Conservation (phyloP, 2,329 filamentous ascomycete species). For the Clarireedia monteithiana region DNA sequence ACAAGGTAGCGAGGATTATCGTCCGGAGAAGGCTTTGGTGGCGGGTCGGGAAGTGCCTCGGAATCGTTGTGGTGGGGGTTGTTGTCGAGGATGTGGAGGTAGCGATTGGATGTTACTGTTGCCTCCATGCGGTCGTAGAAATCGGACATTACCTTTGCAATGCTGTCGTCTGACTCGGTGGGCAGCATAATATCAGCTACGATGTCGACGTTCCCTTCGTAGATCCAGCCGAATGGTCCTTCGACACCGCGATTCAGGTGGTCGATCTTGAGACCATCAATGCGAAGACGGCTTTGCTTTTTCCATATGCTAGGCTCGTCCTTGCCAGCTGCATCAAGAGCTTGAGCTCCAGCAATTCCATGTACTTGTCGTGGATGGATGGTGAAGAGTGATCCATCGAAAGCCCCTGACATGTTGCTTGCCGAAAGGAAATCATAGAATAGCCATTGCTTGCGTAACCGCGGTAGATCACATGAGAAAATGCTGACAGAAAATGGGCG, state of each 20-base stretch:
- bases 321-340: constrained; percentile 43
- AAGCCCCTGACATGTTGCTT: constrained; percentile 92
- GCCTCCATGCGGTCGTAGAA: constrained; percentile 96
- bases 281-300: constrained; percentile 85
- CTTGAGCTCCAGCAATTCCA: constrained; percentile 59
- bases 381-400: constrained; percentile 91
- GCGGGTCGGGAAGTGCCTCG: constrained; percentile 21
- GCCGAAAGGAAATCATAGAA: constrained; percentile 97
- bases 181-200: constrained; percentile 94
- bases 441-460: constrained; percentile 89
- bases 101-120: constrained; percentile 72
- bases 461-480: constrained; percentile 88
- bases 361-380: constrained; percentile 93
- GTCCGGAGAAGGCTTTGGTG: constrained; percentile 24
- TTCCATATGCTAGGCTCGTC: constrained; percentile 76
- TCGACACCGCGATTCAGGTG: constrained; percentile 90
- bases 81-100: constrained; percentile 50
- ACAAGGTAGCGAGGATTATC: constrained; percentile 75
- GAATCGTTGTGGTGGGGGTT: constrained; percentile 29
- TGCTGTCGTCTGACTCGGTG: constrained; percentile 75
- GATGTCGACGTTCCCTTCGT: constrained; percentile 94
- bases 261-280: constrained; percentile 90
- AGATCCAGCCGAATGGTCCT: constrained; percentile 95
- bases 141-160: constrained; percentile 92
- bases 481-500: constrained; percentile 95